Percentiles rank a stretch among this genome's conserved stretches.
Conservation (phyloP, 495 filamentous ascomycete species). For the Aspergillus ellipticus region DNA sequence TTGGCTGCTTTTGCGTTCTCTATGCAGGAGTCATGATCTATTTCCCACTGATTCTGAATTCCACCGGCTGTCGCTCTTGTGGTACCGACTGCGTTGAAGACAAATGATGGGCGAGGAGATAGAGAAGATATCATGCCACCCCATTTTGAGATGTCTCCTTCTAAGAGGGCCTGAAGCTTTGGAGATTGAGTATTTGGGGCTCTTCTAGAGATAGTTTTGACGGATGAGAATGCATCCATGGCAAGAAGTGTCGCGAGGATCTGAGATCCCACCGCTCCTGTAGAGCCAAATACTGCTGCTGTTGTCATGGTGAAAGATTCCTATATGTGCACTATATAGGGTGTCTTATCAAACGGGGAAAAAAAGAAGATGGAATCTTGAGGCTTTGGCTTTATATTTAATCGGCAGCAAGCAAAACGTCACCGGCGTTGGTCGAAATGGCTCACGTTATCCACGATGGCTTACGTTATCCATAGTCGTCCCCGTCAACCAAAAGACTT, state of each 20-base stretch:
- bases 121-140: conserved; percentile 26
- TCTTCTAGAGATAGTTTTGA: conserved; percentile 58
- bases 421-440: background rate
- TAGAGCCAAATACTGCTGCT: conserved; percentile 52
- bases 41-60: conserved; percentile 45
- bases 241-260: conserved; percentile 55
- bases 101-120: conserved; percentile 33
- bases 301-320: conserved; percentile 27
- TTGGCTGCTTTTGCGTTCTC: conserved; percentile 48
- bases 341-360: too few relatives aligned
- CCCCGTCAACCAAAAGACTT: too few relatives aligned
- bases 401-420: background rate
- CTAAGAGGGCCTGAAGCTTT: conserved; percentile 42
- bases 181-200: conserved; percentile 39
- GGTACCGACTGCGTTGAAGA: conserved; percentile 48
- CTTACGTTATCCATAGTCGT: background rate
- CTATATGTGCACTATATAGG: background rate
- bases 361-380: too few relatives aligned
- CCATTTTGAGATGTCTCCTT: conserved; percentile 34
- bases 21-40: conserved; percentile 48
- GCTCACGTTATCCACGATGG: background rate
- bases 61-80: conserved; percentile 43
- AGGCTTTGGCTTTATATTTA: too few relatives aligned
- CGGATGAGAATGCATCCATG: conserved; percentile 33
- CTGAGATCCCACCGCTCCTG: conserved; percentile 53